Evolutionary conservation across 768 basidiomycete genomes (phyloP), one percentile per base, ranked within the genome.

Genomic region (Plicaturopsis crispa): DNA sequence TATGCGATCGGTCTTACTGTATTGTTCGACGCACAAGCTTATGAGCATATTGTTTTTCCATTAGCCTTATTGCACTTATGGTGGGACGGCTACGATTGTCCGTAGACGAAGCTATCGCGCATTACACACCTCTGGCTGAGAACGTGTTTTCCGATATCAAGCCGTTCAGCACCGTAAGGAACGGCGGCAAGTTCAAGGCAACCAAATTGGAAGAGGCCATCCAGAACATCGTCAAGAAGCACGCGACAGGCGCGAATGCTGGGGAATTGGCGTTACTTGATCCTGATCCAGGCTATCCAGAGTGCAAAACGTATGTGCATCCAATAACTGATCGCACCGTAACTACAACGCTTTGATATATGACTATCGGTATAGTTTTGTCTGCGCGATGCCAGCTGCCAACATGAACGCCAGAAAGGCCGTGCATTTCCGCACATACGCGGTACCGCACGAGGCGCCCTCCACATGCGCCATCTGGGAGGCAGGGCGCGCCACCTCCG

Each of bases 401-500:
- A 23, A 37, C 24, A 20, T 37, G 16, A 10, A 10, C n/a, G 10
- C 10, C 20, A n/a, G n/a, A n/a, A n/a, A n/a, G n/a, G 19, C 36
- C 10, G 19, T 12, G 11, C 13, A 30, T 18, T 37, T 37, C 36
- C 36, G 36, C 18, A 26, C 36, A 23, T 37, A 37, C 36, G 13
- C 10, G 19, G 36, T 28, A 10, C 36, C 19, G 18, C 12, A 37
- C 11, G 12, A 37, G 10, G 10, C 24, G 1, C 24, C 10, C 24
- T 24, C 38, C 35, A 38, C 41, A 13, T 46, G 52, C 26, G 44
- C 32, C 16, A 58, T 59, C 16, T 59, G 57, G 57, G 51, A 59
- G 34, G 55, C 55, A 4, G 53, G 49, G 3, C 49, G 57, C 3
- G 57, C 57, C 0, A 60, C 57, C 0, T 51, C 53, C 16, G 59